Percentiles rank a stretch among this genome's conserved stretches.
phyloP scores from a whole-genome alignment of 148 eudicot species.

The Cornus kousa region DNA sequence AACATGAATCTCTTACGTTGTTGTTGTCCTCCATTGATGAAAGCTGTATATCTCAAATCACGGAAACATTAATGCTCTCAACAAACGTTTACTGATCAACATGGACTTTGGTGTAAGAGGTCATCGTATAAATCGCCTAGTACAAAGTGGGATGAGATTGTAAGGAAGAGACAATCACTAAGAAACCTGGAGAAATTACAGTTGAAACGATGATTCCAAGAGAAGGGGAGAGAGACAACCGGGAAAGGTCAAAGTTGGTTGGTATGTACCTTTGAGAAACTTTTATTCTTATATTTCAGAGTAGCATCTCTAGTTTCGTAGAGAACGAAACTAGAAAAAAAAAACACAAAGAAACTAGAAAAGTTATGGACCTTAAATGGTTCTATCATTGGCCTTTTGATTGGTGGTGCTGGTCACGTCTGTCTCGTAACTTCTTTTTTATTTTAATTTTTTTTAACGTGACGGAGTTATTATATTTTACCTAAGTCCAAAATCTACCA shows the following conservation, averaged over 20 bases:
- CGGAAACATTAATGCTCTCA: not conserved
- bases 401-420: conserved; percentile 20
- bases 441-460: not conserved
- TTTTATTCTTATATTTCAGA: not conserved
- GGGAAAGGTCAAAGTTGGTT: conserved; percentile 29
- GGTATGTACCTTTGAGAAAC: conserved; percentile 4
- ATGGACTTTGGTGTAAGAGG: not conserved
- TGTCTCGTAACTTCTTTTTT: not conserved
- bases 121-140: conserved; percentile 29
- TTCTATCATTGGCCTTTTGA: conserved; percentile 11
- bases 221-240: conserved; percentile 23
- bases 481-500: not conserved
- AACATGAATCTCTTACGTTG: no score
- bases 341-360: not conserved
- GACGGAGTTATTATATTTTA: not conserved
- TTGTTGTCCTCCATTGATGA: not conserved
- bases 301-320: not conserved
- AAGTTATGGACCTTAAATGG: conserved; percentile 4
- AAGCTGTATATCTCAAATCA: conserved; percentile 8
- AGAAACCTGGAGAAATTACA: conserved; percentile 14
- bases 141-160: not conserved
- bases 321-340: not conserved
- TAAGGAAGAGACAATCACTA: conserved; percentile 17
- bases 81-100: not conserved
- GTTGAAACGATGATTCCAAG: conserved; percentile 16